Conservation (phyloP, 1,139 yeast species). For the Diutina scorzettiae region DNA sequence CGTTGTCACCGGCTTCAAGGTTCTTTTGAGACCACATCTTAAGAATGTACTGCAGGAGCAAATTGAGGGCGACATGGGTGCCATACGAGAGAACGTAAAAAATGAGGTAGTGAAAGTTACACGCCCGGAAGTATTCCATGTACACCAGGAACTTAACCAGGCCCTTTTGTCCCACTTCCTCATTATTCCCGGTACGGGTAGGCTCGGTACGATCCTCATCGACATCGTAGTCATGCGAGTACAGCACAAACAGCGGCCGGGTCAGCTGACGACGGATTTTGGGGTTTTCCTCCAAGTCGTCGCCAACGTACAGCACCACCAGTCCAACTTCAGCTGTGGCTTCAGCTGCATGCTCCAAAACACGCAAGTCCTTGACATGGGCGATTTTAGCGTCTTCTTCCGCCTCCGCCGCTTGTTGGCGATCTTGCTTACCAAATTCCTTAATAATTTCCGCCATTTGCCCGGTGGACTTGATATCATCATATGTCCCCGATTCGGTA, state of each 20-base stretch:
- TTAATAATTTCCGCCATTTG: background rate
- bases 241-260: background rate
- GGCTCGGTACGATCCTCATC: conserved; percentile 11
- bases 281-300: conserved; percentile 7
- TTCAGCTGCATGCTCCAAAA: background rate
- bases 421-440: background rate
- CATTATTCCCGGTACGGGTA: conserved; percentile 17
- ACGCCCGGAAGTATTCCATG: conserved; percentile 23
- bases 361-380: background rate
- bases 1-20: conserved; percentile 15
- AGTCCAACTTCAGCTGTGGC: background rate
- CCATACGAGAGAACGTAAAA: conserved; percentile 16
- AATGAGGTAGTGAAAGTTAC: conserved; percentile 18
- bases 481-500: conserved; percentile 12
- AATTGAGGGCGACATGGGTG: conserved; percentile 14
- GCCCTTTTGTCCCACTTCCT: conserved; percentile 22
- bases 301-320: conserved; percentile 1
- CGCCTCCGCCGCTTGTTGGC: conserved; percentile 7
- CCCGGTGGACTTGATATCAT: background rate
- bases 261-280: background rate
- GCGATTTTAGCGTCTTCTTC: background rate
- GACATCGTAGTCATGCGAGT: conserved; percentile 13
- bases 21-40: conserved; percentile 29
- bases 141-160: conserved; percentile 22
- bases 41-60: conserved; percentile 22